These are phyloP conservation scores for Sporothrix phasma DNA, from an alignment of 2,329 filamentous ascomycete genomes.

Conservation along the genomic window DNA sequence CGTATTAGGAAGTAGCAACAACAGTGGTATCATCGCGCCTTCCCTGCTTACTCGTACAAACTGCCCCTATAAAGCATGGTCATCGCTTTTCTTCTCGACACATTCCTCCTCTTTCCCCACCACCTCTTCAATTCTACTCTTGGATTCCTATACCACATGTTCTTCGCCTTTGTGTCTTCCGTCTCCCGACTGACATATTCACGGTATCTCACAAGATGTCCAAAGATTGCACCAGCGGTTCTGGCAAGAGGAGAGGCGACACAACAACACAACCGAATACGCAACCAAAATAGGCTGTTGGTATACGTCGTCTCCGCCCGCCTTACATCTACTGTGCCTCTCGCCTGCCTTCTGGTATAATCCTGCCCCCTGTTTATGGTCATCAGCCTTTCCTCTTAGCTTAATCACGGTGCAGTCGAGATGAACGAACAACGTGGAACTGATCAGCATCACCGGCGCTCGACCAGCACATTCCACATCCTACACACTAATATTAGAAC, in stretches of 20 bases:
- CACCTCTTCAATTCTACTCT: too few relatives aligned
- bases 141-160: too few relatives aligned
- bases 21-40: neutral
- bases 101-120: neutral
- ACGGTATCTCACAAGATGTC: neutral
- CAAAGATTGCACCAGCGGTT: neutral
- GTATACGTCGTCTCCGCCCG: neutral
- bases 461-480: neutral
- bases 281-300: too few relatives aligned
- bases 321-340: neutral
- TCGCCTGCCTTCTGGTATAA: neutral
- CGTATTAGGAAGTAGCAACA: slow-evolving; percentile 2
- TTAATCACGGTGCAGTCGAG: too few relatives aligned
- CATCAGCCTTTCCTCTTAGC: neutral
- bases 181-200: too few relatives aligned
- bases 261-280: neutral
- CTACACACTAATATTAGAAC: too few relatives aligned
- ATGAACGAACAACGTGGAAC: neutral
- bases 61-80: too few relatives aligned
- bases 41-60: too few relatives aligned
- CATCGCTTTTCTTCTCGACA: neutral
- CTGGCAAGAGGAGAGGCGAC: neutral
- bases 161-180: neutral
- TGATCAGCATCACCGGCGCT: neutral
- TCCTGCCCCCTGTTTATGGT: neutral